These are phyloP conservation scores for Chenopodium suecicum DNA, from an alignment of 148 eudicot species.

Conservation along the genomic window DNA sequence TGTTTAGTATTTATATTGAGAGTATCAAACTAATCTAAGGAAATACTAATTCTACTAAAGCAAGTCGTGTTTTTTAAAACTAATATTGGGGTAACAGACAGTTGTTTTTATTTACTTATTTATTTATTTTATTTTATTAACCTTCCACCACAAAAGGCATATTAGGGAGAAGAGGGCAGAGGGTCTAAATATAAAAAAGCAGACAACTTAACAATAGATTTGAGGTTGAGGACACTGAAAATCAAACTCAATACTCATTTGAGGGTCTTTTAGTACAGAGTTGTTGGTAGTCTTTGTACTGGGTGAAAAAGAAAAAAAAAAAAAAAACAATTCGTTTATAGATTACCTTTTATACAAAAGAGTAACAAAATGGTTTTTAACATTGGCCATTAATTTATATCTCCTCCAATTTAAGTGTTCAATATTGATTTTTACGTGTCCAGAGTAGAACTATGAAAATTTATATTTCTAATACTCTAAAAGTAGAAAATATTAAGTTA, in stretches of 20 bases:
- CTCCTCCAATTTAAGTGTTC: neutral
- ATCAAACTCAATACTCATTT: neutral
- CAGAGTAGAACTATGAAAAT: too few relatives aligned
- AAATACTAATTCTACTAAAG: too few relatives aligned
- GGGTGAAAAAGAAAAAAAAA: neutral
- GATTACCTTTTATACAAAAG: neutral
- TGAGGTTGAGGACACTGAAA: neutral
- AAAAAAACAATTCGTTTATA: neutral
- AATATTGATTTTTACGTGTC: too few relatives aligned
- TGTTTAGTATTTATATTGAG: too few relatives aligned
- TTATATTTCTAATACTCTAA: too few relatives aligned
- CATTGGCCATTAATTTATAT: neutral
- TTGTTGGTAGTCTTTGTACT: neutral
- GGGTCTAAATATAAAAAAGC: neutral
- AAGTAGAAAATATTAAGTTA: too few relatives aligned
- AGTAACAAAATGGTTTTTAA: neutral
- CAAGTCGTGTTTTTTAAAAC: too few relatives aligned
- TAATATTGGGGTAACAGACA: too few relatives aligned
- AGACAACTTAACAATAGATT: neutral
- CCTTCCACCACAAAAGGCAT: neutral
- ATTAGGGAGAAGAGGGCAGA: neutral
- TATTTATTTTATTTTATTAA: too few relatives aligned
- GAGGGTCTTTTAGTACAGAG: neutral
- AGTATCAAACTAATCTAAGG: too few relatives aligned
- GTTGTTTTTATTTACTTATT: too few relatives aligned